phyloP scores from a whole-genome alignment of 2,329 filamentous ascomycete species.

The Alternaria infectoria region DNA sequence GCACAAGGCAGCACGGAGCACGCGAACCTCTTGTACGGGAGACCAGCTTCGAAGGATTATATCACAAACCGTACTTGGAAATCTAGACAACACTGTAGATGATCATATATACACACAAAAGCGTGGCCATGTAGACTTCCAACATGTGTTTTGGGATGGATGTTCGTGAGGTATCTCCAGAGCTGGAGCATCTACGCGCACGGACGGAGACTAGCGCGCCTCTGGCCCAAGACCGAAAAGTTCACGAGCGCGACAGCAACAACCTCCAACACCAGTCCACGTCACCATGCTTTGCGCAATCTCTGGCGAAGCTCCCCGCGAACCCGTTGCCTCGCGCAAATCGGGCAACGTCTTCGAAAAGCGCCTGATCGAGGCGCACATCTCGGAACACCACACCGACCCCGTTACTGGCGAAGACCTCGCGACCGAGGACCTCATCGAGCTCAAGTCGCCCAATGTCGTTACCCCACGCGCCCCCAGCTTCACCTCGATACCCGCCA shows the following conservation, averaged over 20 bases:
- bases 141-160: background rate
- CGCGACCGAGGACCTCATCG: constrained; percentile 81
- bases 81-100: no score
- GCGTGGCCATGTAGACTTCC: background rate
- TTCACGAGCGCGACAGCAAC: constrained; percentile 9
- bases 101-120: no score
- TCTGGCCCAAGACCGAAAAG: constrained; percentile 4
- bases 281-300: constrained; percentile 63
- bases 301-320: constrained; percentile 94
- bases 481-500: constrained; percentile 92
- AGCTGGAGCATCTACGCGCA: background rate
- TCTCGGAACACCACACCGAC: constrained; percentile 90
- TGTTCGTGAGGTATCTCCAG: background rate
- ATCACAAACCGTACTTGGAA: background rate
- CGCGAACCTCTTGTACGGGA: background rate
- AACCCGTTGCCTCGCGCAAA: constrained; percentile 93
- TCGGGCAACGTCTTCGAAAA: constrained; percentile 94
- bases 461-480: constrained; percentile 90
- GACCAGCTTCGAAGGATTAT: background rate
- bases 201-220: constrained; percentile 4
- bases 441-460: constrained; percentile 81
- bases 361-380: constrained; percentile 92
- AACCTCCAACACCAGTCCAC: constrained; percentile 2
- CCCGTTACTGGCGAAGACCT: constrained; percentile 88
- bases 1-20: background rate